Evolutionary conservation across 2,329 filamentous ascomycete species (phyloP).

Genomic region (Sporothrix humicola): DNA sequence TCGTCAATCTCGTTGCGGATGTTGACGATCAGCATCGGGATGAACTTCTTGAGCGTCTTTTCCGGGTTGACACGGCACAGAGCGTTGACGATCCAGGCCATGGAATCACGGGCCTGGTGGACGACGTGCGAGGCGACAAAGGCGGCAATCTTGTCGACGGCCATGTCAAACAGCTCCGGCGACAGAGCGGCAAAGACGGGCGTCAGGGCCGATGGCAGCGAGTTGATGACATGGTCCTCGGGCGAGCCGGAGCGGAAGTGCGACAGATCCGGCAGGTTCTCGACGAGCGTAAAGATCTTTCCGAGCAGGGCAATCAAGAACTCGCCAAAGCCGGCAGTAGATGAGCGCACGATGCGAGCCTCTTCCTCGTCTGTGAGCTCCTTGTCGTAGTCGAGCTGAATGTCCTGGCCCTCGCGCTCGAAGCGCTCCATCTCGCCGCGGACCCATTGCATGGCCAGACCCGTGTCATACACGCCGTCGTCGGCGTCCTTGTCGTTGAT

Average conservation of each 20-base stretch:
- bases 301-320: slow-evolving; percentile 90
- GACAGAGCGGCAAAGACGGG: slow-evolving; percentile 90
- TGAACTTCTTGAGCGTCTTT: slow-evolving; percentile 87
- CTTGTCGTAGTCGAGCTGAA: slow-evolving; percentile 82
- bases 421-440: slow-evolving; percentile 92
- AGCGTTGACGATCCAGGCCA: slow-evolving; percentile 97
- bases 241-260: slow-evolving; percentile 88
- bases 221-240: slow-evolving; percentile 97
- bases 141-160: slow-evolving; percentile 86
- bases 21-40: slow-evolving; percentile 87
- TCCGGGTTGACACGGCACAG: slow-evolving; percentile 94
- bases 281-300: slow-evolving; percentile 91
- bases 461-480: slow-evolving; percentile 72
- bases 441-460: slow-evolving; percentile 89
- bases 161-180: slow-evolving; percentile 89
- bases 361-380: slow-evolving; percentile 87
- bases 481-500: slow-evolving; percentile 68
- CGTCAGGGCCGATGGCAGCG: slow-evolving; percentile 86
- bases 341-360: slow-evolving; percentile 85
- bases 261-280: slow-evolving; percentile 91
- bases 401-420: slow-evolving; percentile 82
- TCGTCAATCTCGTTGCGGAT: slow-evolving; percentile 97
- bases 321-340: slow-evolving; percentile 90
- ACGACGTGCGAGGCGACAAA: slow-evolving; percentile 96
- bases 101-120: slow-evolving; percentile 93